Evolutionary conservation across 2,329 filamentous ascomycete species (phyloP).

Genomic region (Phaeosphaeriaceae sp.): DNA sequence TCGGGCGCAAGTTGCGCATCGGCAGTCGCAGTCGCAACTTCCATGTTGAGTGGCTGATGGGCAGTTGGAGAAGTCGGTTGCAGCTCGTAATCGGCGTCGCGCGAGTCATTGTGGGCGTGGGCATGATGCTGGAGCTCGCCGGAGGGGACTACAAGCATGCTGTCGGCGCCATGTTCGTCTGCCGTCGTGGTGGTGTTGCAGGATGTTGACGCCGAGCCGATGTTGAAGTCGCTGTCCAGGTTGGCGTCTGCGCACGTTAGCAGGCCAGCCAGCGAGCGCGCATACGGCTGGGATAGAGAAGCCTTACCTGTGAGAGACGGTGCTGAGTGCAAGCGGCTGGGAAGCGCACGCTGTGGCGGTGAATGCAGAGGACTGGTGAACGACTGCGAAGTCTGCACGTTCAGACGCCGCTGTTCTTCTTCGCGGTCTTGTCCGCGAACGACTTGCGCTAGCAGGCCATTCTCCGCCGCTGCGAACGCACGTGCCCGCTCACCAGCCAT

Average conservation of each 20-base stretch:
- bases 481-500: conserved; percentile 13
- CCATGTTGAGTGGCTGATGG: conserved; percentile 30
- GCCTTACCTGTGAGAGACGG: conserved; percentile 5
- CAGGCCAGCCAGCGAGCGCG: conserved; percentile 1
- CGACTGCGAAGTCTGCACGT: conserved; percentile 7
- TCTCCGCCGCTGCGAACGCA: conserved; percentile 7
- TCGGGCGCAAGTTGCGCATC: conserved; percentile 1
- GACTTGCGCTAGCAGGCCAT: conserved; percentile 19
- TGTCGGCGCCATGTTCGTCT: conserved; percentile 39
- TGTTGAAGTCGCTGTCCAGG: conserved; percentile 10
- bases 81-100: conserved; percentile 22
- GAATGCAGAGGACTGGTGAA: conserved; percentile 5
- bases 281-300: conserved; percentile 1
- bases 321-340: conserved; percentile 6
- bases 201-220: conserved; percentile 3
- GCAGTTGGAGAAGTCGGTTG: conserved; percentile 20
- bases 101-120: conserved; percentile 32
- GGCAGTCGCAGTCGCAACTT: conserved; percentile 23
- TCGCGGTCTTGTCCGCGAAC: conserved; percentile 16
- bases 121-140: conserved; percentile 27
- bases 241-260: conserved; percentile 29
- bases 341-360: conserved; percentile 15
- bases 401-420: conserved; percentile 1
- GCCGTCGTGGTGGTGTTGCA: conserved; percentile 7
- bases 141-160: conserved; percentile 39